Evolutionary conservation across 257 asterid genomes (phyloP).

Genomic region (Solanum piurae): DNA sequence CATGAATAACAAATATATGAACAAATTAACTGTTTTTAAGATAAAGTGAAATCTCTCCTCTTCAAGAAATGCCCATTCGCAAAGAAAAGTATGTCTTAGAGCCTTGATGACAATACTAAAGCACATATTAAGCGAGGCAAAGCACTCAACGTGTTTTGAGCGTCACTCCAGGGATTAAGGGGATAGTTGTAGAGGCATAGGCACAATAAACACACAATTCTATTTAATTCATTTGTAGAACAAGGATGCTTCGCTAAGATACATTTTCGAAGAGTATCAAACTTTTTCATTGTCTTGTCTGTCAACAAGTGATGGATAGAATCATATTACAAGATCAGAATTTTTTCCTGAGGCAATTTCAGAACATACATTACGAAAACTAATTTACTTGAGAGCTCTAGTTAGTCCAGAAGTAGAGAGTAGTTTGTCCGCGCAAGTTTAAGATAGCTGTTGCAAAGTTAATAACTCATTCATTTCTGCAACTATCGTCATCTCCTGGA

Average conservation of each 20-base stretch:
- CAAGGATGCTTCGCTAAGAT: not conserved
- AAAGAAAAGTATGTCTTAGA: no score
- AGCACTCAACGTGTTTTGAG: no score
- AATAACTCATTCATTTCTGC: not conserved
- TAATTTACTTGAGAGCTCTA: constrained; percentile 4
- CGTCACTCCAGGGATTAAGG: no score
- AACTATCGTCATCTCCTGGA: not conserved
- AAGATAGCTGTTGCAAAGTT: not conserved
- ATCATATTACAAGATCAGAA: constrained; percentile 13
- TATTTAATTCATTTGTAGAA: not conserved
- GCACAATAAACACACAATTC: not conserved
- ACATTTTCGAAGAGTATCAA: not conserved
- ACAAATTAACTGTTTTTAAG: no score
- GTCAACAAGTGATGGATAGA: not conserved
- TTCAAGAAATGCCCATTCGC: no score
- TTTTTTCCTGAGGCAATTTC: not conserved
- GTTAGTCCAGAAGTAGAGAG: not conserved
- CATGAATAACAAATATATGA: no score
- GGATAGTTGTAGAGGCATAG: not conserved
- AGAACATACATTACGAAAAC: constrained; percentile 12
- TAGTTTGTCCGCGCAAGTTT: not conserved
- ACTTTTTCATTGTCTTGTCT: not conserved
- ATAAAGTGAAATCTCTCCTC: no score
- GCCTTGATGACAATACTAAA: no score
- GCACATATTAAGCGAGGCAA: no score